Conservation (phyloP, 164 flowering plant genomes). For the Magnolia kwangsiensis region DNA sequence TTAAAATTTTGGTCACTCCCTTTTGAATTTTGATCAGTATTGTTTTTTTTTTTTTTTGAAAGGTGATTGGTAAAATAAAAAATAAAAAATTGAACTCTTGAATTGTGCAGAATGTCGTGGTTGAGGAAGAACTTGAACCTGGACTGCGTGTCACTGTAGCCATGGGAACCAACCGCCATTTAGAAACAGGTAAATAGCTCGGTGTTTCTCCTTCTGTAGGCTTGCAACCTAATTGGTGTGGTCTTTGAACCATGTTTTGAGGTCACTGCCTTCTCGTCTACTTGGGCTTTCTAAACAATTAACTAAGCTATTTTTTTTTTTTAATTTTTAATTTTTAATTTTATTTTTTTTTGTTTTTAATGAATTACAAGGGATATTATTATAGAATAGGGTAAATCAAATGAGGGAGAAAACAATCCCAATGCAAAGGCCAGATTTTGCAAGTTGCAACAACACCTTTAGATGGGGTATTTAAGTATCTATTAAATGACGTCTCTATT, state of each 20-base stretch:
- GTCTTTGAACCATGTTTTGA: conserved; percentile 1
- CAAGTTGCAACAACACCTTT: too few species aligned
- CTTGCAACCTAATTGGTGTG: not conserved
- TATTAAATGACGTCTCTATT: too few species aligned
- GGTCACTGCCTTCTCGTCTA: not conserved
- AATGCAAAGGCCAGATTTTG: too few species aligned
- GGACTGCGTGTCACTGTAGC: conserved; percentile 84
- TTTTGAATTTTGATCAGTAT: too few species aligned
- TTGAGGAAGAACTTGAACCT: conserved; percentile 72
- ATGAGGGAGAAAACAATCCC: too few species aligned
- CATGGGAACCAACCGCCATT: conserved; percentile 73
- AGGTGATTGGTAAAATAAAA: too few species aligned
- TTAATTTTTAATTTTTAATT: too few species aligned
- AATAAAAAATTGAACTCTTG: not conserved
- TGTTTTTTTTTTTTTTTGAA: too few species aligned
- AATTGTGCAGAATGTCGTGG: conserved; percentile 62
- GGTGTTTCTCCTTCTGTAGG: not conserved
- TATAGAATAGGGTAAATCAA: too few species aligned
- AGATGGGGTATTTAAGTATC: too few species aligned
- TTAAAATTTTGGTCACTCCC: too few species aligned
- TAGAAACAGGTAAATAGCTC: conserved; percentile 50
- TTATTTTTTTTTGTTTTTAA: too few species aligned
- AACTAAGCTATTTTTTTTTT: not conserved
- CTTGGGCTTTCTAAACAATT: not conserved
- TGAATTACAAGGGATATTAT: not conserved